phyloP scores from a whole-genome alignment of 306 rosid species.

The Ammopiptanthus mongolicus region DNA sequence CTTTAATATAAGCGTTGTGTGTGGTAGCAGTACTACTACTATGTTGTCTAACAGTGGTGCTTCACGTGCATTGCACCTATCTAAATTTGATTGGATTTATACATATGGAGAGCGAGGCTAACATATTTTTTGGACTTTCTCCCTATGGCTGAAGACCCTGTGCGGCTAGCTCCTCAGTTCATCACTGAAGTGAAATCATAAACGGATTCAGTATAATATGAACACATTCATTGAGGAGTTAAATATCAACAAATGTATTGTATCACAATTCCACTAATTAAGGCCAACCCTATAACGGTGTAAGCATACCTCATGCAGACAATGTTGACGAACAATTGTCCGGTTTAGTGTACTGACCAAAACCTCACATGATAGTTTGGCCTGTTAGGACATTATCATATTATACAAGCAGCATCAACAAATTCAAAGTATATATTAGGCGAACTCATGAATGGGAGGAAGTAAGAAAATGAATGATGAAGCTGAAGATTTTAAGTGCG shows the following conservation, averaged over 20 bases:
- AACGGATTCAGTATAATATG: background rate
- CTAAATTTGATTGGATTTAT: background rate
- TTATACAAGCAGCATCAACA: background rate
- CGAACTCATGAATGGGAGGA: background rate
- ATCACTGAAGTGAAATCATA: constrained; percentile 17
- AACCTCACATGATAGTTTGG: constrained; percentile 56
- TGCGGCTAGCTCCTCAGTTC: background rate
- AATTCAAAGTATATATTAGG: background rate
- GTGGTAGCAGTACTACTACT: background rate
- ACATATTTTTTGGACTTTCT: background rate
- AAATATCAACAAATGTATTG: background rate
- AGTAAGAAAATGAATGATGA: background rate
- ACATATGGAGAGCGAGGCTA: background rate
- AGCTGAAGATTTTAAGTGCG: no score
- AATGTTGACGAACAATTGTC: constrained; percentile 54
- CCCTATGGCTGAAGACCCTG: background rate
- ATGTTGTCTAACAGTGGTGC: background rate
- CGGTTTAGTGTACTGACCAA: constrained; percentile 44
- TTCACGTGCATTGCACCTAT: background rate
- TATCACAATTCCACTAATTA: background rate
- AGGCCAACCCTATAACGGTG: no score
- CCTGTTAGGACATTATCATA: constrained; percentile 32
- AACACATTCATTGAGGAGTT: background rate
- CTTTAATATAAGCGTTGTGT: background rate
- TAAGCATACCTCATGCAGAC: constrained; percentile 23